Percentiles rank a stretch among this genome's conserved stretches.
phyloP scores from a whole-genome alignment of 352 stramenopile genomes.

The Globisporangium barbulae region DNA sequence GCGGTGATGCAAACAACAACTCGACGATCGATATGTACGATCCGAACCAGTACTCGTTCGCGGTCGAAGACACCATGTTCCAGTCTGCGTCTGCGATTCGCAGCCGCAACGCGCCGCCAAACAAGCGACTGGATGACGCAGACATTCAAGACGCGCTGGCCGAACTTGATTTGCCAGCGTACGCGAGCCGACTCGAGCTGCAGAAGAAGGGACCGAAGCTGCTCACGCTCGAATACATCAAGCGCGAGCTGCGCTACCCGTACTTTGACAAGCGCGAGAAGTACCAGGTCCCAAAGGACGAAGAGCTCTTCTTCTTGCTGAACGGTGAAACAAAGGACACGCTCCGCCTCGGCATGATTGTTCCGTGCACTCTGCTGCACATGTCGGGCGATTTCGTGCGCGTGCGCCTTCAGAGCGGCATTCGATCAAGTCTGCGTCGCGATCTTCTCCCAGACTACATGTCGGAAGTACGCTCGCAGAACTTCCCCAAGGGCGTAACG shows the following conservation, averaged over 20 bases:
- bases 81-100: conserved; percentile 84
- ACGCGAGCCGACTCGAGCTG: conserved; percentile 80
- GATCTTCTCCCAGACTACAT: conserved; percentile 82
- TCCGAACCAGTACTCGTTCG: conserved; percentile 88
- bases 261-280: conserved; percentile 88
- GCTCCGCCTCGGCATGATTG: conserved; percentile 79
- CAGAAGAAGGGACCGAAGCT: conserved; percentile 89
- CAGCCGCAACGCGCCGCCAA: conserved; percentile 50
- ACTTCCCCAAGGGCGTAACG: conserved; percentile 82
- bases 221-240: conserved; percentile 86
- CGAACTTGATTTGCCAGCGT: conserved; percentile 84
- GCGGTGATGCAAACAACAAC: conserved; percentile 89
- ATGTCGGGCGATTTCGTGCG: conserved; percentile 83
- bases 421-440: conserved; percentile 74
- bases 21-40: conserved; percentile 91
- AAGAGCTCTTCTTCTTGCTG: conserved; percentile 86
- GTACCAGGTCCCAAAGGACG: conserved; percentile 80
- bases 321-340: conserved; percentile 83
- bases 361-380: conserved; percentile 81
- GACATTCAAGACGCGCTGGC: conserved; percentile 87
- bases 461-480: conserved; percentile 46
- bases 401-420: conserved; percentile 81
- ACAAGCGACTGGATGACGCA: conserved; percentile 56
- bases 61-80: conserved; percentile 90
- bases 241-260: conserved; percentile 85